These are phyloP conservation scores for Fusarium caatingaense DNA, from an alignment of 2,329 filamentous ascomycete species.

Conservation along the genomic window DNA sequence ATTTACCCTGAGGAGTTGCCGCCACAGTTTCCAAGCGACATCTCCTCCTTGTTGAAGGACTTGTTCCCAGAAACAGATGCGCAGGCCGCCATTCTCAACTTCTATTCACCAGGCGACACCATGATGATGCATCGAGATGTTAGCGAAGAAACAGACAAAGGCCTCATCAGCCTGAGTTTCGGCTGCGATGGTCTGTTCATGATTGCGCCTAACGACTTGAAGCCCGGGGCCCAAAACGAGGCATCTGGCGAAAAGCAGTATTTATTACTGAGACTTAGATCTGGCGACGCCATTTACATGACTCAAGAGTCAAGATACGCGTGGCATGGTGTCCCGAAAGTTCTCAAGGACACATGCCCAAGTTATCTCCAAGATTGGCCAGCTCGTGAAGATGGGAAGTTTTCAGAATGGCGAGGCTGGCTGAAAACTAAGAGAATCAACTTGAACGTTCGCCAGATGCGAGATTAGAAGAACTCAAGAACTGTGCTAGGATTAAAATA, in stretches of 20 bases:
- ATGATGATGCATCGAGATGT: constrained; percentile 95
- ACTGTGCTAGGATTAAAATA: neutral
- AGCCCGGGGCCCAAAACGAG: constrained; percentile 24
- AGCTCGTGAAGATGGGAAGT: constrained; percentile 59
- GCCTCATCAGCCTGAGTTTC: constrained; percentile 85
- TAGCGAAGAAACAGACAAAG: constrained; percentile 82
- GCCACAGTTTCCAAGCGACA: constrained; percentile 79
- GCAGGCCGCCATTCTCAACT: constrained; percentile 92
- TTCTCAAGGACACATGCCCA: constrained; percentile 83
- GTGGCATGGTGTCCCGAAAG: constrained; percentile 95
- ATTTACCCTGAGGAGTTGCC: constrained; percentile 77
- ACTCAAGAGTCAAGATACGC: constrained; percentile 82
- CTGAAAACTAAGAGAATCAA: constrained; percentile 90
- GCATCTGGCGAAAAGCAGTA: constrained; percentile 57
- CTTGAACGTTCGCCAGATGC: constrained; percentile 92
- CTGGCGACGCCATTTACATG: constrained; percentile 94
- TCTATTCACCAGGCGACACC: constrained; percentile 91
- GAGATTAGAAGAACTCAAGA: constrained; percentile 54
- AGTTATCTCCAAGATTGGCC: constrained; percentile 81
- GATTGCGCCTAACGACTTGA: constrained; percentile 70
- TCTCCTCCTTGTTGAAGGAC: constrained; percentile 72
- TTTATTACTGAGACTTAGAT: constrained; percentile 75
- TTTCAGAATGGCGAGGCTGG: constrained; percentile 83
- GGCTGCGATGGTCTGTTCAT: constrained; percentile 93
- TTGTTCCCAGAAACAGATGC: constrained; percentile 83